These are phyloP conservation scores for Fusarium chaquense DNA, from an alignment of 2,329 filamentous ascomycete genomes.

Conservation along the genomic window DNA sequence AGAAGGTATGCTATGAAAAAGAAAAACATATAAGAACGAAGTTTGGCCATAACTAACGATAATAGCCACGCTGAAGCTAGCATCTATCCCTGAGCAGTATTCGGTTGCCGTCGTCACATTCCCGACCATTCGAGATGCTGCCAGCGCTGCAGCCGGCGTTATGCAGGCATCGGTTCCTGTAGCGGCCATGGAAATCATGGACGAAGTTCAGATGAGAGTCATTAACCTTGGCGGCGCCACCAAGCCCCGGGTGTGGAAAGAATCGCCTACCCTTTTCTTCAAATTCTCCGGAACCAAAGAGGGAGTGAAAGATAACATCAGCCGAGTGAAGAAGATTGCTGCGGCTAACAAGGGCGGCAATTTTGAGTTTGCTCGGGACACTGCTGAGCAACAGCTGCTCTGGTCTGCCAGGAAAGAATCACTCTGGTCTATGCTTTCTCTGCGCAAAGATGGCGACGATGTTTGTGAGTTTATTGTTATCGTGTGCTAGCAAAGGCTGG, in stretches of 20 bases:
- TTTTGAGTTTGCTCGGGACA: conserved; percentile 82
- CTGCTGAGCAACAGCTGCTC: conserved; percentile 77
- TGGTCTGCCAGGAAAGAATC: conserved; percentile 87
- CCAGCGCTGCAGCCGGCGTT: conserved; percentile 78
- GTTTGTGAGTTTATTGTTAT: conserved; percentile 60
- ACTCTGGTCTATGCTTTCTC: conserved; percentile 83
- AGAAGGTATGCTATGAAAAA: conserved; percentile 62
- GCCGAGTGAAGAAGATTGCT: conserved; percentile 75
- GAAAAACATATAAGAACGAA: neutral
- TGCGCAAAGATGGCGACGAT: conserved; percentile 76
- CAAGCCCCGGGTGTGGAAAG: conserved; percentile 76
- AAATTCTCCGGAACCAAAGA: conserved; percentile 85
- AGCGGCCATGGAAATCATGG: conserved; percentile 87
- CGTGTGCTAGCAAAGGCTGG: neutral
- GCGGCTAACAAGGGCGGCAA: conserved; percentile 71
- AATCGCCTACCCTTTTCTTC: conserved; percentile 83
- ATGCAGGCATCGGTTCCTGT: conserved; percentile 80
- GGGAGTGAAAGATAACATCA: conserved; percentile 82
- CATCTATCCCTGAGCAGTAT: conserved; percentile 79
- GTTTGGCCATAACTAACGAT: conserved; percentile 11
- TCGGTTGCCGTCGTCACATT: conserved; percentile 86
- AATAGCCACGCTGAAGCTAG: conserved; percentile 79
- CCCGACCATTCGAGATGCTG: conserved; percentile 80
- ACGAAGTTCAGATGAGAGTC: conserved; percentile 87
- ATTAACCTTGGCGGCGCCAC: conserved; percentile 81